Evolutionary conservation across 257 asterid species (phyloP), one percentile per base, ranked within the genome.

Genomic region (Asclepias syriaca): DNA sequence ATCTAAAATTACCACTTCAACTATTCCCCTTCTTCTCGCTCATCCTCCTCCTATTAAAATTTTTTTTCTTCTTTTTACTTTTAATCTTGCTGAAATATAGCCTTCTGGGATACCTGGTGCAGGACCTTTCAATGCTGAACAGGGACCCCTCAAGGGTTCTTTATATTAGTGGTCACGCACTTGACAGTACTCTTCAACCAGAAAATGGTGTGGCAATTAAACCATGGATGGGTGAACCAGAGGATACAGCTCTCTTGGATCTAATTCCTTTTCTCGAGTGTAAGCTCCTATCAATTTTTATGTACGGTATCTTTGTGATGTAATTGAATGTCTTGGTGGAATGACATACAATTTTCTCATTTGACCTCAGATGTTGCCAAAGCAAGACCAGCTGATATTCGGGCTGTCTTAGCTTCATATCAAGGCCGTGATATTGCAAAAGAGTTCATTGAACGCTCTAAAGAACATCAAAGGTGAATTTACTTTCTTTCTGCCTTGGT

Each of bases 241-340:
- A 91, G 0, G 98, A 91, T 75, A 89, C 98, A n/a, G 81, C 83
- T 55, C 97, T 93, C 68, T 14, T 93, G 75, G 96, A 93, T 86
- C 92, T 91, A 37, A 88, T 91, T 70, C 97, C 96, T 2, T 93
- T 93, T 80, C 91, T 93, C 68, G 98, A 93, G 81, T 93, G 98
- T 90, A 78, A 84, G 93, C 64, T 75, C 72, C 68, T n/a, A 50
- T 43, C 29, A 37, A 11, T 29, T 12, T 39, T 9, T 15, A 32
- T 24, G 50, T 13, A 45, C 13, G 60, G 15, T 40, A 18, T 15
- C 43, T 71, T 34, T 60, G 21, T 49, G 34, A 19, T 51, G 2
- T 65, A 67, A 50, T 22, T 5, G 27, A 16, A 14, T 29, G 22
- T 63, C 72, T 59, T 43, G 45, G 75, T 79, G 66, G 74, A 34